Evolutionary conservation across 2,329 filamentous ascomycete genomes (phyloP).

Genomic region (Tricladium varicosporioides): DNA sequence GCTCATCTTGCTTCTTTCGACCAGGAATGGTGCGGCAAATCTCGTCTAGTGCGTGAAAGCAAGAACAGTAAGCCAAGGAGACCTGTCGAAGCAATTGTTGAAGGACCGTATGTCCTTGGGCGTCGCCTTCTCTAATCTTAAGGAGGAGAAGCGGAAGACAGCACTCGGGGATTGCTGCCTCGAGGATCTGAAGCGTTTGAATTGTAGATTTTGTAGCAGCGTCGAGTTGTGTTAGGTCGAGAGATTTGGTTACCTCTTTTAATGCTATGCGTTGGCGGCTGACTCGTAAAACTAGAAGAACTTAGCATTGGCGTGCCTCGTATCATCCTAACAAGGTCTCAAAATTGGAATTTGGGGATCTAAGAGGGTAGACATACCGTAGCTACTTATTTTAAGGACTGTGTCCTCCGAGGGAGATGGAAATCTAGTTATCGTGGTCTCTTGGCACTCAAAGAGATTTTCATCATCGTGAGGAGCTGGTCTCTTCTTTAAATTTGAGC

Average conservation of each 20-base stretch:
- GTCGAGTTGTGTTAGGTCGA: slow-evolving; percentile 21
- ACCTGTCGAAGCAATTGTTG: slow-evolving; percentile 23
- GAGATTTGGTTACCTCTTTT: slow-evolving; percentile 8
- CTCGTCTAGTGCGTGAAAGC: slow-evolving; percentile 23
- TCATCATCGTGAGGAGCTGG: background rate
- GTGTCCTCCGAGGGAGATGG: slow-evolving; percentile 7
- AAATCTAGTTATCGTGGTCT: background rate
- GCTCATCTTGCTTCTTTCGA: slow-evolving; percentile 12
- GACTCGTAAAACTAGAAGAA: slow-evolving; percentile 14
- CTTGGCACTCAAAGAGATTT: background rate
- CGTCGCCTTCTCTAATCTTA: slow-evolving; percentile 11
- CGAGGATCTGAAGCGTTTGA: slow-evolving; percentile 18
- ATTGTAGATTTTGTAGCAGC: slow-evolving; percentile 5
- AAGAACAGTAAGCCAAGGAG: slow-evolving; percentile 17
- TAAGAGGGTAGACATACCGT: slow-evolving; percentile 9
- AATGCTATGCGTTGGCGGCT: slow-evolving; percentile 11
- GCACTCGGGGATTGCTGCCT: slow-evolving; percentile 15
- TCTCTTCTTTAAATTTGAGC: slow-evolving; percentile 8
- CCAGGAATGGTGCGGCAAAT: slow-evolving; percentile 25
- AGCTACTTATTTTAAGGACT: slow-evolving; percentile 15
- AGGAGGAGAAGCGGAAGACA: slow-evolving; percentile 16
- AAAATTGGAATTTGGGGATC: background rate
- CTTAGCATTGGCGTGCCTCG: slow-evolving; percentile 10
- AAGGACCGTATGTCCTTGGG: slow-evolving; percentile 13
- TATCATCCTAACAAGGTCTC: too few species aligned